Base-by-base conservation (phyloP, 371 early-diverging fungal genomes). In the Haplosporangium sp. region DNA sequence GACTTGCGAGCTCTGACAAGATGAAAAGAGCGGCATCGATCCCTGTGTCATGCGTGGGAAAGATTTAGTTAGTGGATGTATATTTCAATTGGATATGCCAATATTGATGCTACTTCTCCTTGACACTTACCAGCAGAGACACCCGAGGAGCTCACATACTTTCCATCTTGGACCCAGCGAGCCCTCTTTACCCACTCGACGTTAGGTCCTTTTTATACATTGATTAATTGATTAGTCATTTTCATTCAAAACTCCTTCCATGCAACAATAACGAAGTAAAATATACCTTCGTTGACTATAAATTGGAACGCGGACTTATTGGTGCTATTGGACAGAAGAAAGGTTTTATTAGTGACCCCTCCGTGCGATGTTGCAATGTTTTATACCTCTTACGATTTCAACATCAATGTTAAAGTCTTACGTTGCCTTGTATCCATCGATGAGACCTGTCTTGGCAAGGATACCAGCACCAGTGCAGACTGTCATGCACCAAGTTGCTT, bases 121-220 rank as follows among this genome's bases (percentile, higher is more conserved):
- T 5, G 8, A 5, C 19, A 42, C 65, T 76, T 61, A 61, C 87
- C 88, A 1, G 88, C 88, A 19, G 85, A 83, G 27, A 88, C 87
- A 13, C 89, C 89, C 10, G 83, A 82, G 8, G 86, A 77, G 15
- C 88, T 83, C 17, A 76, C 76, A 50, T 71, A 77, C 42, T 86
- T 86, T 27, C 86, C 87, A 64, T 88, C 88, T 42, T 71, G 65
- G 6, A 89, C 87, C 82, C 82, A 89, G 53, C 89, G 83, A 10
- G 88, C 89, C 13, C 84, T 71, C 45, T 82, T 83, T 45, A 86
- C 61, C 86, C 86, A 89, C 19, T 77, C 66, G 13, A 84, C 82
- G 11, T 84, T 71, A 6, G 70, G 71, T 7, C 86, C 83, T 77
- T 39, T 27, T 27, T n/a, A 59, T 59, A 19, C n/a, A 40, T 19